Evolutionary conservation across 2,329 filamentous ascomycete genomes (phyloP).

Genomic region (Trichoderma atroviride): DNA sequence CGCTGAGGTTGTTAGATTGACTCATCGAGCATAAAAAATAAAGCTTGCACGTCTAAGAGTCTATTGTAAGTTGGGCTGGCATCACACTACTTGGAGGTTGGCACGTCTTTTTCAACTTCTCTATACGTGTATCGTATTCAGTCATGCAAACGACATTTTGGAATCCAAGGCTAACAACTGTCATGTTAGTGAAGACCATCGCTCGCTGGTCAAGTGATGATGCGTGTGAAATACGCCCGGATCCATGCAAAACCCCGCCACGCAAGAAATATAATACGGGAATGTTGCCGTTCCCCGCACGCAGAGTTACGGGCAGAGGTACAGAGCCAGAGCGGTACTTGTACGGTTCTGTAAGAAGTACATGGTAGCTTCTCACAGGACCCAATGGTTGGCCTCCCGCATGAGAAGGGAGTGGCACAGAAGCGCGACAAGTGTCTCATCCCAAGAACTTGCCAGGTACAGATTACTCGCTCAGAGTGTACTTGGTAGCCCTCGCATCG

Average conservation of each 20-base stretch:
- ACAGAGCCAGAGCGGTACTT: not conserved
- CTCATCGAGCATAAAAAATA: not conserved
- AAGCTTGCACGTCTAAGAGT: not conserved
- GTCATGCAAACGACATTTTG: not conserved
- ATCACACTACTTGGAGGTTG: no score
- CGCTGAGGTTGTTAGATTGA: no score
- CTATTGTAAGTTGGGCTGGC: no score
- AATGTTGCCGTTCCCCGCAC: not conserved
- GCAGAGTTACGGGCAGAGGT: not conserved
- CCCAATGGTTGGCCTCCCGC: constrained; percentile 6
- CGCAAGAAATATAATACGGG: not conserved
- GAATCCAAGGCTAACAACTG: not conserved
- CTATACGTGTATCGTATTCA: no score
- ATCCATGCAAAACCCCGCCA: not conserved
- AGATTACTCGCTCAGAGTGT: not conserved
- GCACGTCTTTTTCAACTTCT: no score
- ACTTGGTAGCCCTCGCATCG: not conserved
- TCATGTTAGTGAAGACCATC: not conserved
- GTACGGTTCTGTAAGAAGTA: not conserved
- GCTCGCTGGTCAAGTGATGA: not conserved
- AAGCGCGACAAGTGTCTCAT: not conserved
- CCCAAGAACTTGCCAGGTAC: constrained; percentile 8
- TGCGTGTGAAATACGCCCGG: not conserved
- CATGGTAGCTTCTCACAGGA: not conserved
- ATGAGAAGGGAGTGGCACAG: constrained; percentile 9